Evolutionary conservation across 2,329 filamentous ascomycete genomes (phyloP), one percentile per base, ranked within the genome.

Genomic region (Ramularia endophylla): DNA sequence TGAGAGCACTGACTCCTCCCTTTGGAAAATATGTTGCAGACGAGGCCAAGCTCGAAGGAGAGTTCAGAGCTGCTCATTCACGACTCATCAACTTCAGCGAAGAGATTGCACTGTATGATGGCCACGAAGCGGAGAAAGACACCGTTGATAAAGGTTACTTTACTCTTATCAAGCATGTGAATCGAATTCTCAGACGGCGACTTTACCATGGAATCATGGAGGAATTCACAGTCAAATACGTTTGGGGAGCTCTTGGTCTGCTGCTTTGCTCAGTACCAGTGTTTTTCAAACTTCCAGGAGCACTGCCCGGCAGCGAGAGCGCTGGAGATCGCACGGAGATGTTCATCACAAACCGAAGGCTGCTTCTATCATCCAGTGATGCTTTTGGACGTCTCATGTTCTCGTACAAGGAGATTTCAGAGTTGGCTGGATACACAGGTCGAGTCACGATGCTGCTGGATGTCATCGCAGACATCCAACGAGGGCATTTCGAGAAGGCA

Each of bases 121-220:
- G 92, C 17, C 89, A 97, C 56, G 84, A 90, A 56, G 88, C 85
- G 8, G 92, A 98, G 65, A 97, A 97, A 64, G 87, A 97, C 62
- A 94, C 85, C 0, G 73, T 98, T 39, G 92, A 98, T 66, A 97
- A 97, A 69, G 90, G 92, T 12, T 98, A 98, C 66, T 98, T 98
- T 61, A 98, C 92, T 2, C 74, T 98, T 27, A 98, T 98, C 70
- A 97, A 95, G 68, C 92, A 98, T 66, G 90, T 98, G 61, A 98
- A 98, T 65, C 83, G 94, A 59, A 95, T 97, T 51, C 69, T 98
- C 47, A 78, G 89, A 28, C 76, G 87, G 48, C 80, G 92, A 36
- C 85, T 98, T 63, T 97, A 97, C 64, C 90, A 98, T 63, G 90
- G 89, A n/a, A 83, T 98, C 58, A 95, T 97, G 90, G 92, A 98